Base-by-base conservation (phyloP, 78 protist species). In the Chrysochromulina parva region DNA sequence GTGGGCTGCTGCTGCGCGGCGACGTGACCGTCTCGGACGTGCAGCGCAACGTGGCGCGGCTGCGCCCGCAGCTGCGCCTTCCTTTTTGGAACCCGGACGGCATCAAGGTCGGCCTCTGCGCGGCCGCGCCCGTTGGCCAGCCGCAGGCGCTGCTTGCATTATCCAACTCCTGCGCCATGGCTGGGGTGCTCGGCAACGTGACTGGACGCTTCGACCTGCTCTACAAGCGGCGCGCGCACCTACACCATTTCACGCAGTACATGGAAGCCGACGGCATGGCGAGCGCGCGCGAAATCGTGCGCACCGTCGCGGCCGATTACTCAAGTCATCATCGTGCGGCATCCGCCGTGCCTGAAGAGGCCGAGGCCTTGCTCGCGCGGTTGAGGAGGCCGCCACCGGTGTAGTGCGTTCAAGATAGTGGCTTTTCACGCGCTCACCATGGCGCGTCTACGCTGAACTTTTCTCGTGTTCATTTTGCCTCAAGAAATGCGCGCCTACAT, bases 1-100 rank as follows among this genome's bases (percentile, higher is more conserved):
- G 92, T 48, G 94, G 89, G 14, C 65, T 95, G 65, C 54, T 95
- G 4, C 80, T 86, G 17, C 91, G 97, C 14, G 96, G 97, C 50
- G 82, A 92, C 86, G 91, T 91, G 28, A 59, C 57, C 28, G 59
- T 94, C 10, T 93, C 95, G 17, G 98, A 95, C 89, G 81, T 94
- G 47, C 67, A 87, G 3, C 81, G 95, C 78, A 91, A 94, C 92
- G 76, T 96, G n/a, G 71, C 0, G 54, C 28, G 74, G 58, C 71
- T 86, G 55, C 22, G 38, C 17, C 88, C 90, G 28, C 28, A 58
- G 10, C 57, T 90, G 1, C 7, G 53, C 11, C 20, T 76, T 67
- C 5, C n/a, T 6, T 24, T 3, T 16, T 90, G 92, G 89, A 90
- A 81, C 60, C 67, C 24, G 54, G 90, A 86, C 88, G 90, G 84